These are phyloP conservation scores for Chromosphaera perkinsii DNA, from an alignment of 208 protist species.

Conservation along the genomic window DNA sequence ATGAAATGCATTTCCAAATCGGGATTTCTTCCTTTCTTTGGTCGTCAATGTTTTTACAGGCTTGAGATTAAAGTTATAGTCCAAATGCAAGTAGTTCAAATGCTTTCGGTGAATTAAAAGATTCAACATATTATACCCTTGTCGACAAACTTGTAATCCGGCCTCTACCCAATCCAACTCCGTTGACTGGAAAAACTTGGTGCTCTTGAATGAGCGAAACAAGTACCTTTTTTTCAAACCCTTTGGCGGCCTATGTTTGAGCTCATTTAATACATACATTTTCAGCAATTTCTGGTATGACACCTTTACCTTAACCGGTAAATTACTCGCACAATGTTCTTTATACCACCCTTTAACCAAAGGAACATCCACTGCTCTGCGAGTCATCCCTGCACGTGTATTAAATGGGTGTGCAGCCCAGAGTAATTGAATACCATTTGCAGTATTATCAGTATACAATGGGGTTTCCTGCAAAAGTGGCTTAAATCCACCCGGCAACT, in stretches of 20 bases:
- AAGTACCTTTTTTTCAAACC: slow-evolving; percentile 29
- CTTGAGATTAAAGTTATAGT: slow-evolving; percentile 99
- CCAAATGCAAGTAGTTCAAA: slow-evolving; percentile 99
- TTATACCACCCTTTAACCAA: slow-evolving; percentile 96
- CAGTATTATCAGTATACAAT: slow-evolving; percentile 84
- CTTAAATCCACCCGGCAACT: slow-evolving; percentile 59
- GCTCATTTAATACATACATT: slow-evolving; percentile 93
- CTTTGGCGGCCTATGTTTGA: slow-evolving; percentile 73
- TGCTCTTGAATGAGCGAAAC: slow-evolving; percentile 54
- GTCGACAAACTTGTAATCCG: slow-evolving; percentile 96
- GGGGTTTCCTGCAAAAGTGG: slow-evolving; percentile 69
- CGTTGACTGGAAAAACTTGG: slow-evolving; percentile 99
- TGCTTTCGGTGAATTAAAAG: slow-evolving; percentile 99
- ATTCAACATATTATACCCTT: slow-evolving; percentile 99
- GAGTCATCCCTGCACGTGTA: slow-evolving; percentile 81
- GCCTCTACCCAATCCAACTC: slow-evolving; percentile 99
- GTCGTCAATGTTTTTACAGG: slow-evolving; percentile 99
- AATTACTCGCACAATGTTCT: slow-evolving; percentile 67
- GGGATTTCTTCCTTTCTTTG: slow-evolving; percentile 99
- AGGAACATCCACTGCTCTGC: slow-evolving; percentile 92
- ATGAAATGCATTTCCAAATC: slow-evolving; percentile 99
- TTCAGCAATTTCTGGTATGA: slow-evolving; percentile 99
- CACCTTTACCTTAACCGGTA: slow-evolving; percentile 75
- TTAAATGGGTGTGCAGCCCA: slow-evolving; percentile 97
- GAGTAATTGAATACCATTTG: slow-evolving; percentile 86